Evolutionary conservation across 495 filamentous ascomycete genomes (phyloP).

Genomic region (Lichina pygmaea): DNA sequence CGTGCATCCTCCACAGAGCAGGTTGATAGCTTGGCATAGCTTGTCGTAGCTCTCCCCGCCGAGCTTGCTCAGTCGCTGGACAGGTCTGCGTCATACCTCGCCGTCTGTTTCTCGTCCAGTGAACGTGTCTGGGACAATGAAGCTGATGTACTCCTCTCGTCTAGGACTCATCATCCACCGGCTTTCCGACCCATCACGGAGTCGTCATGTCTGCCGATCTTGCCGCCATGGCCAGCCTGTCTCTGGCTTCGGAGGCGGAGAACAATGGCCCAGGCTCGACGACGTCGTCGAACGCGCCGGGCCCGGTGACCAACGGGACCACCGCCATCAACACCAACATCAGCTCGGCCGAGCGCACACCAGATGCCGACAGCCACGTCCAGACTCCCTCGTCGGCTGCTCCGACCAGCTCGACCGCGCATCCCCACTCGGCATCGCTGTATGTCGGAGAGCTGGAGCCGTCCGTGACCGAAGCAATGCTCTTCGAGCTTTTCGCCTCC

Average conservation of each 20-base stretch:
- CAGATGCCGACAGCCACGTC: constrained; percentile 28
- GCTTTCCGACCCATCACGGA: neutral
- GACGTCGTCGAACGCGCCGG: neutral
- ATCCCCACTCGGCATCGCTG: constrained; percentile 74
- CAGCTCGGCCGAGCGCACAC: constrained; percentile 17
- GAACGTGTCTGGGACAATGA: too few relatives aligned
- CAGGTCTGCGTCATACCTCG: too few relatives aligned
- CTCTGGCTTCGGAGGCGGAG: neutral
- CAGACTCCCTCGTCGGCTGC: constrained; percentile 46
- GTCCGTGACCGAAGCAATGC: constrained; percentile 97
- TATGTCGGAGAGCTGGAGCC: constrained; percentile 97
- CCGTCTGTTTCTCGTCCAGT: too few relatives aligned
- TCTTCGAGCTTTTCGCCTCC: constrained; percentile 99
- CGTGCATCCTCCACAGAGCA: too few relatives aligned
- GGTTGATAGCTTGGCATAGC: too few relatives aligned
- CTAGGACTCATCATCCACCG: too few relatives aligned
- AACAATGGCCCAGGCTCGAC: neutral
- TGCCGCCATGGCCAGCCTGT: neutral
- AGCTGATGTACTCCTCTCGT: too few relatives aligned
- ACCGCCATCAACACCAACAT: constrained; percentile 22
- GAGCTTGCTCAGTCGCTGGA: too few relatives aligned
- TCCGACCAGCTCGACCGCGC: constrained; percentile 31
- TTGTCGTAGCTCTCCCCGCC: too few relatives aligned
- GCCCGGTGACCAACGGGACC: neutral
- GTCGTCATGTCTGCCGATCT: neutral